Percentiles rank a stretch among this genome's conserved stretches.
Conservation (phyloP, 768 basidiomycete genomes). For the Auriculariales sp. region DNA sequence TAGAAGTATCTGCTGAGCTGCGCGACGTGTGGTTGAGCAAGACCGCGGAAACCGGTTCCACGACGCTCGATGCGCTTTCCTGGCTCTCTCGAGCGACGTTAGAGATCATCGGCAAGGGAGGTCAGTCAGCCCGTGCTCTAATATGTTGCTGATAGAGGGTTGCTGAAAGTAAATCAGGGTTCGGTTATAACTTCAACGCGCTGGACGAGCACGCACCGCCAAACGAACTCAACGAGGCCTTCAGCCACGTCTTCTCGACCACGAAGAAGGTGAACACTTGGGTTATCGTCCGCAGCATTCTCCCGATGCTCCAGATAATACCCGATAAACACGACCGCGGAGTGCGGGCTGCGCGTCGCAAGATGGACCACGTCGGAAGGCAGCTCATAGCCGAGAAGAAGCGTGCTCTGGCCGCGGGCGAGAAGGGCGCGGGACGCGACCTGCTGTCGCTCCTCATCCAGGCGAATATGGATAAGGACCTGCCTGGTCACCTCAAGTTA, state of each 20-base stretch:
- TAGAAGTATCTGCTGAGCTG: slow-evolving; percentile 37
- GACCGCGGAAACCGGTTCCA: not conserved
- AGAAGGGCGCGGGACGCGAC: slow-evolving; percentile 29
- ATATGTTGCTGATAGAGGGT: not conserved
- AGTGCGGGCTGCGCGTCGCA: not conserved
- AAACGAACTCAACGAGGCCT: slow-evolving; percentile 19
- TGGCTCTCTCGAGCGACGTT: slow-evolving; percentile 10
- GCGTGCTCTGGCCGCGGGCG: slow-evolving; percentile 14
- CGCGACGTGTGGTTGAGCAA: slow-evolving; percentile 3
- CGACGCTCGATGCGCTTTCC: slow-evolving; percentile 2
- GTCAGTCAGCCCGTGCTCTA: slow-evolving; percentile 3
- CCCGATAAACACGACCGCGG: slow-evolving; percentile 8
- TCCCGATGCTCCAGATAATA: slow-evolving; percentile 13
- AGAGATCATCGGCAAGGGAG: slow-evolving; percentile 13
- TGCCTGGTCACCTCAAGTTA: slow-evolving; percentile 38
- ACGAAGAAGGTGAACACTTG: slow-evolving; percentile 1
- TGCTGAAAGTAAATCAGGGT: slow-evolving; percentile 12
- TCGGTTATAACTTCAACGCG: slow-evolving; percentile 20
- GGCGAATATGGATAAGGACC: slow-evolving; percentile 50
- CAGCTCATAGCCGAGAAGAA: slow-evolving; percentile 19
- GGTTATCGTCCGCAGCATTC: slow-evolving; percentile 6
- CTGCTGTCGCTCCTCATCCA: slow-evolving; percentile 43
- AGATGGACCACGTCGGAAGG: slow-evolving; percentile 15
- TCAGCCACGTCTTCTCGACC: slow-evolving; percentile 13
- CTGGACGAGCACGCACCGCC: slow-evolving; percentile 13